A percentile compares a stretch with the other conserved stretches of the same genome.
Conservation (phyloP, 78 protist genomes). For the Dictyostelium firmibasis region DNA sequence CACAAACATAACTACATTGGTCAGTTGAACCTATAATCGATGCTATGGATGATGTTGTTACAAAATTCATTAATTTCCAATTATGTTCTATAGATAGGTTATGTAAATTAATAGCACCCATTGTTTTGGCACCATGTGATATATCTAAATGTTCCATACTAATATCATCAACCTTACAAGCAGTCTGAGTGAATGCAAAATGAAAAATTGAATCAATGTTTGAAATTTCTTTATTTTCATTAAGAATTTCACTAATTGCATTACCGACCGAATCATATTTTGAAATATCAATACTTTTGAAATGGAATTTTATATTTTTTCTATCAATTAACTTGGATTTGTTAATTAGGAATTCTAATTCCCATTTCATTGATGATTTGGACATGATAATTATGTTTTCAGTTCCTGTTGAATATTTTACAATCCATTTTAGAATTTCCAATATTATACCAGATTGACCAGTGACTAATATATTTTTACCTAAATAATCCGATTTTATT, state of each 20-base stretch:
- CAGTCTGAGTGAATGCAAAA: conserved; percentile 30
- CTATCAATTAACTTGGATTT: too few species aligned
- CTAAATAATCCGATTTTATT: neutral
- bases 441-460: neutral
- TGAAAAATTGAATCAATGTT: conserved; percentile 42
- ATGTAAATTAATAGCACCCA: neutral
- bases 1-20: conserved; percentile 81
- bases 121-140: conserved; percentile 45
- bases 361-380: too few species aligned
- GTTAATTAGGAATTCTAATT: neutral
- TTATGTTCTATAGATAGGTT: too few species aligned
- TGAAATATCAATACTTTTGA: neutral
- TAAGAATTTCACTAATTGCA: neutral
- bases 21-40: conserved; percentile 32
- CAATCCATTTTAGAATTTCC: too few species aligned
- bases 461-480: neutral
- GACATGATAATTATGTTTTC: conserved; percentile 15
- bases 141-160: neutral
- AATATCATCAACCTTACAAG: neutral
- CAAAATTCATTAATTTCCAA: neutral
- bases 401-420: neutral
- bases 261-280: neutral
- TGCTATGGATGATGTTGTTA: conserved; percentile 59
- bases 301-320: too few species aligned
- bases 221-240: neutral